Percentiles rank a stretch among this genome's conserved stretches.
These are phyloP conservation scores for Chytridiales sp. DNA, from an alignment of 371 early-diverging fungal species.

Conservation along the genomic window DNA sequence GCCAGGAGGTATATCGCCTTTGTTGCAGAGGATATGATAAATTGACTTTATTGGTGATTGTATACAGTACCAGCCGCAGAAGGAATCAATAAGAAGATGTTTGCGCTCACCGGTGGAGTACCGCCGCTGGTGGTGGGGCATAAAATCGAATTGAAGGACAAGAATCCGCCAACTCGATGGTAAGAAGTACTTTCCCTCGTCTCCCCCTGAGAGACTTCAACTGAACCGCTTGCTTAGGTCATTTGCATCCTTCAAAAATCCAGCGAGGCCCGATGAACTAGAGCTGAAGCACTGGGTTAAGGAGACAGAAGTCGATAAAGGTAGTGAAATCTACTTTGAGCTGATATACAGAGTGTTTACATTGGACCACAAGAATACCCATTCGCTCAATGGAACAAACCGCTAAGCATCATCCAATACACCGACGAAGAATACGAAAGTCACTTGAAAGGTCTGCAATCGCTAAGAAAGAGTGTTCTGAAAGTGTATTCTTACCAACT, in stretches of 20 bases:
- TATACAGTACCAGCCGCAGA: no score
- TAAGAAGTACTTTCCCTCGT: no score
- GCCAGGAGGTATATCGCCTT: no score
- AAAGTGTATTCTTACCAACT: not conserved
- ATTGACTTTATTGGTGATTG: no score
- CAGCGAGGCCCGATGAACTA: slow-evolving; percentile 73
- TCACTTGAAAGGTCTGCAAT: slow-evolving; percentile 44
- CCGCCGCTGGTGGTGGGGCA: slow-evolving; percentile 67
- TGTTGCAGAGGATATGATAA: no score
- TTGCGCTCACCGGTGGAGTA: slow-evolving; percentile 67
- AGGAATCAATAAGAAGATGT: slow-evolving; percentile 66
- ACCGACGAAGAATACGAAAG: slow-evolving; percentile 70
- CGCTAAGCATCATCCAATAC: slow-evolving; percentile 47
- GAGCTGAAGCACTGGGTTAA: slow-evolving; percentile 16
- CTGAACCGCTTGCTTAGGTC: slow-evolving; percentile 49
- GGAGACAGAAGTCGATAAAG: slow-evolving; percentile 1
- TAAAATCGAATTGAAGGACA: no score
- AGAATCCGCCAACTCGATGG: slow-evolving; percentile 68
- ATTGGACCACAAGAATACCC: no score
- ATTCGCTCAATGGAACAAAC: no score
- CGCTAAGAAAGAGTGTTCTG: not conserved
- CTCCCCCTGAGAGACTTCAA: no score
- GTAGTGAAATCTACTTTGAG: no score
- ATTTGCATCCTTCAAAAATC: slow-evolving; percentile 71
- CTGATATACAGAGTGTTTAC: no score